A percentile compares a stretch with the other conserved stretches of the same genome.
Evolutionary conservation across 345 rosid genomes (phyloP).

Genomic region (Ceriops tagal): DNA sequence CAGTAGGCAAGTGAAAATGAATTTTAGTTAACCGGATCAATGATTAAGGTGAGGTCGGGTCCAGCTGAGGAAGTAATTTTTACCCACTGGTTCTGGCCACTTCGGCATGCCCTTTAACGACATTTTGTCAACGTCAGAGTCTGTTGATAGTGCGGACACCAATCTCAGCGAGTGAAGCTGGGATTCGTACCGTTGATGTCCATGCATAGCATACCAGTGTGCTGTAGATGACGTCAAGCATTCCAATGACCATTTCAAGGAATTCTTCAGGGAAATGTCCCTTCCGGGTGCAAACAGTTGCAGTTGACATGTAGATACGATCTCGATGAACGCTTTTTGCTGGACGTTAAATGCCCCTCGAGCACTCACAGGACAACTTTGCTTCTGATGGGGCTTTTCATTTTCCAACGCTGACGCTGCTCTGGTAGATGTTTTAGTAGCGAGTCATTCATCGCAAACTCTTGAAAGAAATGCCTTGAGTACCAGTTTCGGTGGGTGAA

Average conservation of each 20-base stretch:
- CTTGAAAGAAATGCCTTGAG: too few species aligned
- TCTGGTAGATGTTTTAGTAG: too few species aligned
- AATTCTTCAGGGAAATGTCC: constrained; percentile 63
- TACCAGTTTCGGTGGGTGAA: too few species aligned
- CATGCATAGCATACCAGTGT: constrained; percentile 95
- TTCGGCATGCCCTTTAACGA: too few species aligned
- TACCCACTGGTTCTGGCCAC: too few species aligned
- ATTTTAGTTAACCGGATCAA: too few species aligned
- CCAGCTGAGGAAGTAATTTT: too few species aligned
- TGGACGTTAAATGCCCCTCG: constrained; percentile 52
- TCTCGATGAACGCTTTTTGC: constrained; percentile 73
- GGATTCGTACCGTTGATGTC: constrained; percentile 89
- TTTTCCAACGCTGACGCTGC: neutral
- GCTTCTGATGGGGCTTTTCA: neutral
- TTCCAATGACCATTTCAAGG: constrained; percentile 85
- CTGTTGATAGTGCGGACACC: constrained; percentile 5
- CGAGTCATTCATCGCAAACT: too few species aligned
- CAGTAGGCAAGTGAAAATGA: too few species aligned
- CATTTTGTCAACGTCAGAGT: too few species aligned
- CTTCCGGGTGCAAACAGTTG: constrained; percentile 56
- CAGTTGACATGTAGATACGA: constrained; percentile 29
- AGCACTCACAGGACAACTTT: neutral
- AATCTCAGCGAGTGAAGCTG: constrained; percentile 83
- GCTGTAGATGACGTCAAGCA: constrained; percentile 73
- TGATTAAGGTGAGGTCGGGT: too few species aligned